These are phyloP conservation scores for Zoysia matrella DNA, from an alignment of 202 grass and related monocot genomes.

Conservation along the genomic window DNA sequence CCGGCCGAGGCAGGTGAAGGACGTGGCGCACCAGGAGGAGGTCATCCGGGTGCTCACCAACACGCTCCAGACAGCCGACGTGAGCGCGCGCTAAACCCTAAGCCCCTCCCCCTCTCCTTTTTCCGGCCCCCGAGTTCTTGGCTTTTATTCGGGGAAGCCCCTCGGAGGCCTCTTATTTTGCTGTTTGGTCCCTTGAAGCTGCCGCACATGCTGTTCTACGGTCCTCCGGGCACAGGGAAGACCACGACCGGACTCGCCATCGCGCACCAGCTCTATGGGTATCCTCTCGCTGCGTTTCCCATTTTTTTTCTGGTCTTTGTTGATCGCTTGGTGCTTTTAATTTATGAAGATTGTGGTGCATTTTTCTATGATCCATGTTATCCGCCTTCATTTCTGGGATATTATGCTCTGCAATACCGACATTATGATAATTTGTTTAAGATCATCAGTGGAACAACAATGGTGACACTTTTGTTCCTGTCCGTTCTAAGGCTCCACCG, in stretches of 20 bases:
- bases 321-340: not conserved
- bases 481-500: not conserved
- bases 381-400: not conserved
- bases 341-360: not conserved
- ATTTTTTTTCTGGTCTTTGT: not conserved
- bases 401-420: not conserved
- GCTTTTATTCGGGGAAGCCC: slow-evolving; percentile 19
- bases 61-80: slow-evolving; percentile 87
- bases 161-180: slow-evolving; percentile 30
- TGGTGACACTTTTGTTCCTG: not conserved
- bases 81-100: slow-evolving; percentile 56
- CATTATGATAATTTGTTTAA: not conserved
- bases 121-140: not conserved
- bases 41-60: slow-evolving; percentile 95
- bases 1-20: slow-evolving; percentile 96
- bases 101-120: slow-evolving; percentile 3
- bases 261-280: slow-evolving; percentile 93
- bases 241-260: slow-evolving; percentile 94
- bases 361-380: not conserved
- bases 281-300: not conserved
- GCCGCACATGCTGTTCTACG: slow-evolving; percentile 98
- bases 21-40: slow-evolving; percentile 97
- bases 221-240: slow-evolving; percentile 93
- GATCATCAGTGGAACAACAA: not conserved
- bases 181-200: slow-evolving; percentile 55